These are phyloP conservation scores for Beauveria australis DNA, from an alignment of 2,329 filamentous ascomycete genomes.

Conservation along the genomic window DNA sequence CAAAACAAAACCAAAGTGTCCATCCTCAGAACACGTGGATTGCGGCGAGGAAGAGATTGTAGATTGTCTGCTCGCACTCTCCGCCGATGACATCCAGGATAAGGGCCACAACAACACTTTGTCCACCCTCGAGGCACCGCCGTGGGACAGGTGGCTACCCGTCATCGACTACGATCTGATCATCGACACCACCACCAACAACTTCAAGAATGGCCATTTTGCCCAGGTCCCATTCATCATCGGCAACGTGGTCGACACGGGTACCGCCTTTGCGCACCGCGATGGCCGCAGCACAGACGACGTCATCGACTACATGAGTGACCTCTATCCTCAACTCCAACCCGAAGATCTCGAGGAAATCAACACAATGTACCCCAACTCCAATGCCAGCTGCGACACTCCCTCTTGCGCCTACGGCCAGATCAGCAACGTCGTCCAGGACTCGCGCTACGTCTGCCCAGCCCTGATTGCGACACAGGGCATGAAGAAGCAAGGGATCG, in stretches of 20 bases:
- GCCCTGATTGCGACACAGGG: constrained; percentile 23
- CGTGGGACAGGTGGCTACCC: constrained; percentile 46
- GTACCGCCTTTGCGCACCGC: constrained; percentile 27
- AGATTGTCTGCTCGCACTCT: constrained; percentile 36
- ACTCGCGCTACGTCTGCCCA: constrained; percentile 29
- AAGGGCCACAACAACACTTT: constrained; percentile 23
- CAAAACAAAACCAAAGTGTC: too few species aligned
- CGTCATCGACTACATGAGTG: constrained; percentile 25
- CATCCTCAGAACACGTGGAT: background rate
- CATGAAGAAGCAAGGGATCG: constrained; percentile 23
- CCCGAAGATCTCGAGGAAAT: constrained; percentile 24
- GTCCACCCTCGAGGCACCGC: constrained; percentile 19
- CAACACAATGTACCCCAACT: constrained; percentile 28
- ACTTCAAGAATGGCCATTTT: constrained; percentile 41
- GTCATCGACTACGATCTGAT: constrained; percentile 47
- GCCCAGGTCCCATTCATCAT: constrained; percentile 45
- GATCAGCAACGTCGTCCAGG: constrained; percentile 26
- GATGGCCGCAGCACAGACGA: constrained; percentile 23
- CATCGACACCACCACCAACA: constrained; percentile 39
- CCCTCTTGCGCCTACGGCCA: constrained; percentile 30
- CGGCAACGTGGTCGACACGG: constrained; percentile 31
- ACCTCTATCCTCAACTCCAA: constrained; percentile 26
- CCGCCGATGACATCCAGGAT: constrained; percentile 32
- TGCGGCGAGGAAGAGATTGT: constrained; percentile 17
- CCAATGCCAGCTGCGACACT: constrained; percentile 23